phyloP scores from a whole-genome alignment of 225 moss, liverwort and hornwort genomes.

The Anthoceros angustus region DNA sequence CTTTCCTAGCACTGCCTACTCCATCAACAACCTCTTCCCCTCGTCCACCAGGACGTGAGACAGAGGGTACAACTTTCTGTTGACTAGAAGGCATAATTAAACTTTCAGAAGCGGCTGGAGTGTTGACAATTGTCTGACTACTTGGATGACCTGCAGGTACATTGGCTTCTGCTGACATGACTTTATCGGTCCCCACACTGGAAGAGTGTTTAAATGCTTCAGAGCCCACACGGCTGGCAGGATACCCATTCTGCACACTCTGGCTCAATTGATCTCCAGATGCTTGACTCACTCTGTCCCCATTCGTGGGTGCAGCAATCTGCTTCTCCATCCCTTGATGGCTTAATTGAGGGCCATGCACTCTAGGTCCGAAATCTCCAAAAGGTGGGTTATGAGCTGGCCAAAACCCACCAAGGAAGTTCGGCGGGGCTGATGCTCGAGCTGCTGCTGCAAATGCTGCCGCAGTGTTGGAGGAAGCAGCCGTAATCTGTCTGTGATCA shows the following conservation, averaged over 20 bases:
- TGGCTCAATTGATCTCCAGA: not conserved
- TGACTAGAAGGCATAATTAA: no score
- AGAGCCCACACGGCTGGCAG: not conserved
- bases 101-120: no score
- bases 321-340: not conserved
- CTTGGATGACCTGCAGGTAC: not conserved
- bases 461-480: not conserved
- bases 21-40: no score
- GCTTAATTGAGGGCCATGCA: not conserved
- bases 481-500: not conserved
- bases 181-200: not conserved
- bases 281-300: not conserved
- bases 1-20: no score
- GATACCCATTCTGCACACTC: not conserved
- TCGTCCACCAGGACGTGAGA: no score
- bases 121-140: not conserved
- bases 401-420: not conserved
- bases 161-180: not conserved
- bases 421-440: no score
- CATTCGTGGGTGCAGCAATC: not conserved
- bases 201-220: not conserved
- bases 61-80: no score
- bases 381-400: not conserved
- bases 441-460: not conserved
- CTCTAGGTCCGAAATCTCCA: not conserved